Evolutionary conservation across 139 green algal species (phyloP), one percentile per base, ranked within the genome.

Genomic region (Dunaliella sp.): DNA sequence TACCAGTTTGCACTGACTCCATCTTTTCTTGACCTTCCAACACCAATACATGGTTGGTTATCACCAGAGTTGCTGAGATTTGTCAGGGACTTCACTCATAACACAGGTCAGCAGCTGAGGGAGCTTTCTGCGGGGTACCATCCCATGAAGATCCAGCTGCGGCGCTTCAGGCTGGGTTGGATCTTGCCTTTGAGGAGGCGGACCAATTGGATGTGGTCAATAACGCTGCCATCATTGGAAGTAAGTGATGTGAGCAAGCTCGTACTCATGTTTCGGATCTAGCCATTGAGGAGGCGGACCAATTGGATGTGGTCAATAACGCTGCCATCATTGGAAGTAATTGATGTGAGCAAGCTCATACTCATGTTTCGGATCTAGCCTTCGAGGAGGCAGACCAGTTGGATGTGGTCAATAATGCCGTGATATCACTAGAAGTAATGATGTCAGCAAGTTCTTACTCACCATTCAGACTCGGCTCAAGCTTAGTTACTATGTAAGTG

Each of bases 381-480:
- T 81, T 95, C 12, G 85, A 92, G 12, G 84, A 94, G 76, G 91
- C 87, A 2, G 91, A 95, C 58, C 84, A 91, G 84, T 75, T 94
- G 12, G 92, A 94, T 59, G n/a, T 75, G 1, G 32, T 38, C 3
- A 83, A 77, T 1, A 77, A 84, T 25, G 88, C 92, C 2, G n/a
- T n/a, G 88, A 84, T 36, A 81, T 95, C 37, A 86, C 90, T 28
- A 91, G 92, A 30, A 84, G 80, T 84, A 31, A 31, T 76, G 76
- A n/a, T n/a, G n/a, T n/a, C n/a, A n/a, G n/a, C n/a, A n/a, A n/a
- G n/a, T n/a, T n/a, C n/a, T n/a, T n/a, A n/a, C n/a, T n/a, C n/a
- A n/a, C n/a, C n/a, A n/a, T n/a, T n/a, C n/a, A n/a, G 80, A 84
- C n/a, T n/a, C n/a, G n/a, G n/a, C n/a, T n/a, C n/a, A n/a, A n/a